Evolutionary conservation across 306 rosid species (phyloP), one percentile per base, ranked within the genome.

Genomic region (Ochetophila trinervis): DNA sequence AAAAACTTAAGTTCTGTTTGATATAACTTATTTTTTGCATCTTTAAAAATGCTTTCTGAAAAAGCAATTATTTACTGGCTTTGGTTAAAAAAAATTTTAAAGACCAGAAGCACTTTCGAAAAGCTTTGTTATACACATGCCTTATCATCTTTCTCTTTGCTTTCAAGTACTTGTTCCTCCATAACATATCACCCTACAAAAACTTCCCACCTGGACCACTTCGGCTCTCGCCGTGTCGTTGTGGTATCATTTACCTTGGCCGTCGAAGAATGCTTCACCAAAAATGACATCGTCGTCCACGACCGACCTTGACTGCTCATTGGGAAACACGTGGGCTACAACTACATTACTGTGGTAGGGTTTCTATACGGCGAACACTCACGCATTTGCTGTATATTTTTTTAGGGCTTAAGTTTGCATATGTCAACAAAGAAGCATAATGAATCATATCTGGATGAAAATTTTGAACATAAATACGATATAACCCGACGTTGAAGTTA

Each of bases 311-410:
- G 3, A 22, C 36, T 69, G 2, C n/a, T 3, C 19, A 35, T 45
- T 34, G 58, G 54, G 44, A 82, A 87, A 74, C 63, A 80, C 68
- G 5, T 87, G 0, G 79, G 50, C 48, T 87, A 67, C 60, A 57
- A 87, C 75, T 8, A 71, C 57, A 79, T 87, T 65, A 67, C 51
- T 0, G 7, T 87, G 0, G 5, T 68, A 0, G 0, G 68, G 1
- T 8, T 89, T 0, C 61, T 88, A 0, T 82, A 87, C 42, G 94
- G 94, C 3, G 88, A 84, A n/a, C 90, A 82, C 65, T 87, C 88
- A 90, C 86, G 90, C 7, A 87, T 82, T 6, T 90, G 94, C 10
- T 88, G 90, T 14, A 82, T 87, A n/a, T n/a, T n/a, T n/a, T n/a
- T n/a, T n/a, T n/a, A n/a, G n/a, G n/a, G n/a, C n/a, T n/a, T n/a